These are phyloP conservation scores for Avicennia marina DNA, from an alignment of 257 asterid species.

Conservation along the genomic window DNA sequence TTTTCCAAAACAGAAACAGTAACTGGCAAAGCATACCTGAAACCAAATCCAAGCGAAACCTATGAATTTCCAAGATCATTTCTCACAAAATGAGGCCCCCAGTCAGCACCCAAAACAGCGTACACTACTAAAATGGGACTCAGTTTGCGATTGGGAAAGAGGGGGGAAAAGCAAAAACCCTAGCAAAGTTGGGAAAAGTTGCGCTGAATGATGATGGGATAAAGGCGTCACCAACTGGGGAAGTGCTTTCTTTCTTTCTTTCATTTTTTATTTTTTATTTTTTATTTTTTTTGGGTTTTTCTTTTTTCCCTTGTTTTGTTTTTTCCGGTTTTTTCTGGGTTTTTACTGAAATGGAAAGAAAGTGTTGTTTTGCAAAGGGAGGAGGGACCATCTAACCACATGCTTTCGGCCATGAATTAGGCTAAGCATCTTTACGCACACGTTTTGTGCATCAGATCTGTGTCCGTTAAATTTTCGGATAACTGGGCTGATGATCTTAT, in stretches of 20 bases:
- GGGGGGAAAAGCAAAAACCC: slow-evolving; percentile 20
- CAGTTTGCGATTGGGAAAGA: slow-evolving; percentile 17
- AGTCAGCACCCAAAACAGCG: slow-evolving; percentile 1
- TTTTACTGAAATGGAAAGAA: slow-evolving; percentile 16
- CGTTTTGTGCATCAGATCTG: neutral
- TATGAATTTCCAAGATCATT: slow-evolving; percentile 24
- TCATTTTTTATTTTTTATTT: neutral
- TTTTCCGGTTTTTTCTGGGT: neutral
- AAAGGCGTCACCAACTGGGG: slow-evolving; percentile 27
- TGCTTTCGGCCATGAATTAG: neutral
- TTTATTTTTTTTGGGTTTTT: neutral
- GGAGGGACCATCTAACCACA: slow-evolving; percentile 26
- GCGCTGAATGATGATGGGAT: slow-evolving; percentile 37
- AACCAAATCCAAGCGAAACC: slow-evolving; percentile 23
- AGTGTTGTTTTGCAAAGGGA: slow-evolving; percentile 6
- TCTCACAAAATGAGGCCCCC: slow-evolving; percentile 15
- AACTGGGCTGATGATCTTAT: no score
- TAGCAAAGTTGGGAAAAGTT: slow-evolving; percentile 29
- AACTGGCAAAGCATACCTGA: neutral
- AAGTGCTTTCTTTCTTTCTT: slow-evolving; percentile 17
- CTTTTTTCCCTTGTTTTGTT: neutral
- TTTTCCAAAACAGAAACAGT: neutral
- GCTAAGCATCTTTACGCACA: neutral
- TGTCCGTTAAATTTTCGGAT: no score
- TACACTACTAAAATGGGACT: neutral